phyloP scores from a whole-genome alignment of 192 early-diverging fungal genomes.

The Coemansia sp. region DNA sequence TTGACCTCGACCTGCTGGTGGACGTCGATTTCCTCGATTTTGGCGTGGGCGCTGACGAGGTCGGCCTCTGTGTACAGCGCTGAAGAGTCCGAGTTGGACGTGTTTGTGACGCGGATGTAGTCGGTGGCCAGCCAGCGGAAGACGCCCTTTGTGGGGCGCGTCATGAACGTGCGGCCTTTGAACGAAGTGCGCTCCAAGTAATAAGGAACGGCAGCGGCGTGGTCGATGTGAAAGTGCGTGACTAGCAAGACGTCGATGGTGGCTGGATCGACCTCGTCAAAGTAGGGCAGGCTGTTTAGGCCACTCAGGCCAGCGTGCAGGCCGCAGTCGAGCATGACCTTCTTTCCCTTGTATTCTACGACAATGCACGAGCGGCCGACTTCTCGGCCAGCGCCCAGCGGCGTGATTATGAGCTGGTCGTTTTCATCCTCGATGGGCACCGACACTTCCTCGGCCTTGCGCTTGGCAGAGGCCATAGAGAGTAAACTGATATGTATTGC shows the following conservation, averaged over 20 bases:
- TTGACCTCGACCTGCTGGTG: slow-evolving; percentile 95
- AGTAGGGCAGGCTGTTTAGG: slow-evolving; percentile 88
- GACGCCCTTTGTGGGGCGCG: slow-evolving; percentile 97
- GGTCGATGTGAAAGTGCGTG: slow-evolving; percentile 97
- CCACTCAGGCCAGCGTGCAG: slow-evolving; percentile 92
- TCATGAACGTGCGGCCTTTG: slow-evolving; percentile 97
- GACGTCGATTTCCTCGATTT: slow-evolving; percentile 93
- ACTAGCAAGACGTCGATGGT: slow-evolving; percentile 87
- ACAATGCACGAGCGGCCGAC: slow-evolving; percentile 93
- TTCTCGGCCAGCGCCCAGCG: slow-evolving; percentile 96
- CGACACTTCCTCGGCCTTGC: slow-evolving; percentile 31
- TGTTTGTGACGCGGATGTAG: slow-evolving; percentile 82
- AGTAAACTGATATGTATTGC: slow-evolving; percentile 24
- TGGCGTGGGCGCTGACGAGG: slow-evolving; percentile 72
- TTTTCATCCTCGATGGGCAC: slow-evolving; percentile 63
- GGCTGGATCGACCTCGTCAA: slow-evolving; percentile 89
- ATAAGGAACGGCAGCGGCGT: slow-evolving; percentile 94
- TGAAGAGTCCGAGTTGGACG: slow-evolving; percentile 59
- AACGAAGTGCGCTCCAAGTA: slow-evolving; percentile 97
- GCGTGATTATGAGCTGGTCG: slow-evolving; percentile 86
- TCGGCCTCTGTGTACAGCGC: slow-evolving; percentile 91
- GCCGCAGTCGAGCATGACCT: slow-evolving; percentile 95
- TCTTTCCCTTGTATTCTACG: slow-evolving; percentile 94
- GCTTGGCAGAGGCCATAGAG: slow-evolving; percentile 22
- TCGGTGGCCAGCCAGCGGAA: slow-evolving; percentile 95